Conservation (phyloP, 2,329 filamentous ascomycete species). For the Lachnellula subtilissima region DNA sequence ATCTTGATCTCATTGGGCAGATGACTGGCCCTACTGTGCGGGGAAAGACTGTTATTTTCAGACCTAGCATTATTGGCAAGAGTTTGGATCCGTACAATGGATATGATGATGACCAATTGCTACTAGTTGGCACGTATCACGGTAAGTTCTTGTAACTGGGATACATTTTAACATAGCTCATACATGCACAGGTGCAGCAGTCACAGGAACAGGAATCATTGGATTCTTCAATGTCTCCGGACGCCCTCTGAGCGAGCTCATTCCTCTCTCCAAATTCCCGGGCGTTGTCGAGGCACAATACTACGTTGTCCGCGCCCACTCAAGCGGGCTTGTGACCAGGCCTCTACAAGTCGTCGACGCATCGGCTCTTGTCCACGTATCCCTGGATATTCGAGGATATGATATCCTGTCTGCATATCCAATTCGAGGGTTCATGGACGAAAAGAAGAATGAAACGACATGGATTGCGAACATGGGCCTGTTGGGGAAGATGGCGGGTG, state of each 20-base stretch:
- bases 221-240: conserved; percentile 79
- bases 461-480: conserved; percentile 70
- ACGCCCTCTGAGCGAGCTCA: conserved; percentile 58
- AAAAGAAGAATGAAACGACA: conserved; percentile 36
- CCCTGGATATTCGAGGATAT: conserved; percentile 62
- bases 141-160: conserved; percentile 39
- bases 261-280: conserved; percentile 68
- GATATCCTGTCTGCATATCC: conserved; percentile 78
- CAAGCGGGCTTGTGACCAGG: conserved; percentile 55
- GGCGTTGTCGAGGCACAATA: conserved; percentile 53
- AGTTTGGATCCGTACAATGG: conserved; percentile 67
- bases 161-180: conserved; percentile 2
- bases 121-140: conserved; percentile 77
- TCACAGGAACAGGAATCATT: conserved; percentile 69
- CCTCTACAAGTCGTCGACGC: conserved; percentile 42
- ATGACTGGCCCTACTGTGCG: conserved; percentile 72
- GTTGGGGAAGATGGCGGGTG: conserved; percentile 83
- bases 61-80: conserved; percentile 71
- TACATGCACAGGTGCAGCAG: conserved; percentile 39
- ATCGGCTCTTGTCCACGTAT: conserved; percentile 53
- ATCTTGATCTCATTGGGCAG: conserved; percentile 68
- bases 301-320: conserved; percentile 73
- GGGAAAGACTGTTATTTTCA: conserved; percentile 73
- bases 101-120: conserved; percentile 67
- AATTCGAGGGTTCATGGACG: conserved; percentile 49